Evolutionary conservation across 371 early-diverging fungal species (phyloP), one percentile per base, ranked within the genome.

Genomic region (Mucor lusitanicus): DNA sequence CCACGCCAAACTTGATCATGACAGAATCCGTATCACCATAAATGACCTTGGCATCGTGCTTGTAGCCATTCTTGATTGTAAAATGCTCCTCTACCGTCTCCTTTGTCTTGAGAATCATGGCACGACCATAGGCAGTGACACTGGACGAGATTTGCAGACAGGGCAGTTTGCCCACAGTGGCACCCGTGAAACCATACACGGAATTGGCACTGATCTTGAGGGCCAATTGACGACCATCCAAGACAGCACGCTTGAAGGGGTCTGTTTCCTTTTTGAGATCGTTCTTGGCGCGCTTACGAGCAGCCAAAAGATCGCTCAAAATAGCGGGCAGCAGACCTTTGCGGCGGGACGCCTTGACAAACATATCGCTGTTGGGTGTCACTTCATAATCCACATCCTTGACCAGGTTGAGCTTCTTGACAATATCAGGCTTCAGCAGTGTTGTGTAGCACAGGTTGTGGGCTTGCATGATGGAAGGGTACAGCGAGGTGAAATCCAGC

Each of bases 11-110:
- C 62, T 97, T 96, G 60, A 99, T 96, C 99, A 99, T 99, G 28
- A 99, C 99, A 3, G 99, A 99, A 85, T 99, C 99, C 0, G 99
- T 99, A 78, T 99, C 99, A 58, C 99, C 99, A 72, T 99, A 99
- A 63, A 99, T 97, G 56, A 99, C 99, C 35, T 87, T 78, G 0
- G 97, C 95, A 71, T 99, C 92, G 69, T 93, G 89, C 28, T 89
- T 79, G 72, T 94, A 98, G 3, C 97, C 98, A 68, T 97, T 97
- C 19, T 78, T 87, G 11, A 92, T 88, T 0, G 88, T 91, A 76
- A 87, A 99, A 30, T 88, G 88, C 7, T 79, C 85, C 77, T 99
- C 99, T 0, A 99, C 96, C 30, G 91, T 87, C 77, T 84, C 80
- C 73, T 97, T 94, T 3, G 99, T 99, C 62, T 82, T 80, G 50